Percentiles rank a stretch among this genome's conserved stretches.
These are phyloP conservation scores for Sphaerulina populicola DNA, from an alignment of 2,329 filamentous ascomycete species.

Conservation along the genomic window DNA sequence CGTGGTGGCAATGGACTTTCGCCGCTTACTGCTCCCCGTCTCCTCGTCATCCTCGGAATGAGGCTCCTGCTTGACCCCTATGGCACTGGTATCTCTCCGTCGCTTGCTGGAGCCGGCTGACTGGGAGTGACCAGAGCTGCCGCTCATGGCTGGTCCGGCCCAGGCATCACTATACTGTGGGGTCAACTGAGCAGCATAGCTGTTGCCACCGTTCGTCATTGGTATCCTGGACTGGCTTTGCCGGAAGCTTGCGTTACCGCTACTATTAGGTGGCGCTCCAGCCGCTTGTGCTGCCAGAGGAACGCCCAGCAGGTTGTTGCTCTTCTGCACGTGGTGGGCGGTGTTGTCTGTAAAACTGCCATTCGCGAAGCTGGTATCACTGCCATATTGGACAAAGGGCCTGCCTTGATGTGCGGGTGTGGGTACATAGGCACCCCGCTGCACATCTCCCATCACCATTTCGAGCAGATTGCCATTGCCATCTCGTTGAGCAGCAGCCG, in stretches of 20 bases:
- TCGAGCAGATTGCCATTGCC: neutral
- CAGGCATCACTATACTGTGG: slow-evolving; percentile 3
- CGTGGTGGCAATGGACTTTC: slow-evolving; percentile 3
- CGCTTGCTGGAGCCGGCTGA: slow-evolving; percentile 2
- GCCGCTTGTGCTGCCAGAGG: slow-evolving; percentile 8
- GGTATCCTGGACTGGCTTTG: neutral
- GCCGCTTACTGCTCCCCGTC: neutral
- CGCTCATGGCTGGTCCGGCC: neutral
- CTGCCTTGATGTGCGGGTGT: neutral
- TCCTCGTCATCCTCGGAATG: slow-evolving; percentile 5
- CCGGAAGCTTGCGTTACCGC: neutral
- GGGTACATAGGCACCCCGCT: neutral
- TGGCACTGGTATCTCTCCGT: neutral
- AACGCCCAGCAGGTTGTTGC: slow-evolving; percentile 6
- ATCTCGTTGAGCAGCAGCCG: neutral
- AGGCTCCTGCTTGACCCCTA: slow-evolving; percentile 9
- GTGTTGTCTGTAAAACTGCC: slow-evolving; percentile 5
- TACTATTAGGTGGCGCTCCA: neutral
- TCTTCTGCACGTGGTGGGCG: slow-evolving; percentile 9
- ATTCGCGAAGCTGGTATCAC: slow-evolving; percentile 8
- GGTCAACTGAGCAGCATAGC: neutral
- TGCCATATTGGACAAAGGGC: slow-evolving; percentile 8
- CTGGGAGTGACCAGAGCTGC: neutral
- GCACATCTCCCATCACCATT: slow-evolving; percentile 3
- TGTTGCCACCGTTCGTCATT: neutral